These are phyloP conservation scores for Rhizophagus prolifer DNA, from an alignment of 192 early-diverging fungal genomes.

Conservation along the genomic window DNA sequence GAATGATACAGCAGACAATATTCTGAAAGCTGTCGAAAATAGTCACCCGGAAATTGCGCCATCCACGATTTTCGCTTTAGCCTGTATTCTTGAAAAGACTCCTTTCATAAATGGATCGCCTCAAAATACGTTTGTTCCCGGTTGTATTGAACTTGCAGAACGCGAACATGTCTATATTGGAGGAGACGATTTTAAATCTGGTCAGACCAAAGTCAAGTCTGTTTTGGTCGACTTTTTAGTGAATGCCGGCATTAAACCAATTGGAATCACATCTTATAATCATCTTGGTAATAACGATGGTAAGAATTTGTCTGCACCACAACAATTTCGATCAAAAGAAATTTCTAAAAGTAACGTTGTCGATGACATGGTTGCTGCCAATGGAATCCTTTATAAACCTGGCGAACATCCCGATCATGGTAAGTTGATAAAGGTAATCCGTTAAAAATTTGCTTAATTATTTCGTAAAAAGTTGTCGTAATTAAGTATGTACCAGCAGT, in stretches of 20 bases:
- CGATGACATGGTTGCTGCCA: constrained; percentile 98
- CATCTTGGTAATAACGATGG: constrained; percentile 99
- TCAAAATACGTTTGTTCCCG: constrained; percentile 99
- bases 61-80: constrained; percentile 95
- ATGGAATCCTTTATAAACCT: constrained; percentile 87
- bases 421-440: neutral
- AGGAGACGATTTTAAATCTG: constrained; percentile 99
- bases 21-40: constrained; percentile 75
- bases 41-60: constrained; percentile 93
- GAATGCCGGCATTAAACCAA: constrained; percentile 97
- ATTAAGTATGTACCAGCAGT: constrained; percentile 99
- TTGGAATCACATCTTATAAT: constrained; percentile 96
- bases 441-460: too few relatives aligned
- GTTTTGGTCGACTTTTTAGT: constrained; percentile 98
- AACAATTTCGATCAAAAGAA: constrained; percentile 99
- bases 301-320: constrained; percentile 93
- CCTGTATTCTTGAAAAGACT: constrained; percentile 91
- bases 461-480: constrained; percentile 72
- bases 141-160: constrained; percentile 86
- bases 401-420: constrained; percentile 64
- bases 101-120: constrained; percentile 99
- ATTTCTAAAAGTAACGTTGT: constrained; percentile 99
- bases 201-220: constrained; percentile 99
- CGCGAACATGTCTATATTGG: constrained; percentile 89
- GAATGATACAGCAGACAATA: constrained; percentile 95